A percentile compares a stretch with the other conserved stretches of the same genome.
These are phyloP conservation scores for Xylariaceae sp. DNA, from an alignment of 2,329 filamentous ascomycete species.

Conservation along the genomic window DNA sequence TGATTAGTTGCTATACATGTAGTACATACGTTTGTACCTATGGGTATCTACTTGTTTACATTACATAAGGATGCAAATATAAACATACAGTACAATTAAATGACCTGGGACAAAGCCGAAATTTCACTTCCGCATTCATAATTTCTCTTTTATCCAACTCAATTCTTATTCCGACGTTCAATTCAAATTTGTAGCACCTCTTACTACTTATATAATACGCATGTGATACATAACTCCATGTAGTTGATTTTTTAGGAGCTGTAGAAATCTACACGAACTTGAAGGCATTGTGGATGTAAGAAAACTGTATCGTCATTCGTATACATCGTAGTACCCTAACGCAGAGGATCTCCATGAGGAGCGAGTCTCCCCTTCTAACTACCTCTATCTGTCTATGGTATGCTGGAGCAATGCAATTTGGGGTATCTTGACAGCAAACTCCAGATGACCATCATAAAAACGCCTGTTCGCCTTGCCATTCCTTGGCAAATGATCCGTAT, in stretches of 20 bases:
- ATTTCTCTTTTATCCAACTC: too few species aligned
- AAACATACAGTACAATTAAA: too few species aligned
- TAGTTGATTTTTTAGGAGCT: background rate
- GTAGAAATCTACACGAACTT: background rate
- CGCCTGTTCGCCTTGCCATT: conserved; percentile 27
- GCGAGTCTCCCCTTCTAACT: conserved; percentile 16
- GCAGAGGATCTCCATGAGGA: conserved; percentile 15
- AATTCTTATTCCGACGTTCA: too few species aligned
- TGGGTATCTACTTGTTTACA: too few species aligned
- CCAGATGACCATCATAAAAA: conserved; percentile 27
- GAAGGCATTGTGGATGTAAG: background rate
- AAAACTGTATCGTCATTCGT: conserved; percentile 9
- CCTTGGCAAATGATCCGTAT: conserved; percentile 6
- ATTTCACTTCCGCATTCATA: too few species aligned
- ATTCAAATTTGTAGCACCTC: too few species aligned
- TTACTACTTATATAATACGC: too few species aligned
- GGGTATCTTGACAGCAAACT: conserved; percentile 39
- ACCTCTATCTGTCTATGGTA: conserved; percentile 15
- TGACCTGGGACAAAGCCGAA: too few species aligned
- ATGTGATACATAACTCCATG: background rate
- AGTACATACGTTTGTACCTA: too few species aligned
- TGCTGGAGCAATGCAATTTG: conserved; percentile 29
- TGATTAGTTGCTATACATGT: too few species aligned
- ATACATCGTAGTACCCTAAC: conserved; percentile 5
- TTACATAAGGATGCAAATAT: too few species aligned